Conservation (phyloP, 2,329 filamentous ascomycete genomes). For the Trichoderma simmonsii region DNA sequence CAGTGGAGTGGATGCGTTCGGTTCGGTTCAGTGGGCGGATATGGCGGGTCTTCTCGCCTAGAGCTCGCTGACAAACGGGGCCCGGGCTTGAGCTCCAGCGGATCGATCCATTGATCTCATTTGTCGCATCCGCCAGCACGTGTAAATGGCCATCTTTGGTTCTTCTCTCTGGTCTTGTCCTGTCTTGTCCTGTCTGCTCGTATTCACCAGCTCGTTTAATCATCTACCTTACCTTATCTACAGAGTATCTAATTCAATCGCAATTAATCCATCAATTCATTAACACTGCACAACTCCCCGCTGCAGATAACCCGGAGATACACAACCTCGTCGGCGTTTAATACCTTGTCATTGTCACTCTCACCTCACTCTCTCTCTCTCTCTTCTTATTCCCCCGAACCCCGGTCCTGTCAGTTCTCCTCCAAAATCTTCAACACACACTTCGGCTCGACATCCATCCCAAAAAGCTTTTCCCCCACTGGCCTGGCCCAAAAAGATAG, state of each 20-base stretch:
- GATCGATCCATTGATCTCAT: neutral
- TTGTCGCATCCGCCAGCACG: neutral
- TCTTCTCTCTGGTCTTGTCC: neutral
- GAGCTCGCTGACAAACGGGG: neutral
- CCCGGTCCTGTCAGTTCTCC: neutral
- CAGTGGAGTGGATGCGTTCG: neutral
- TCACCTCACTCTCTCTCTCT: neutral
- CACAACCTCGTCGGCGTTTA: neutral
- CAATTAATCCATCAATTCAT: neutral
- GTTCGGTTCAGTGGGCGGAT: neutral
- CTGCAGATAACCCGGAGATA: neutral
- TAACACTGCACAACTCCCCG: neutral
- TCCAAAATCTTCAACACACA: neutral
- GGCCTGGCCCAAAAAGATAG: constrained; percentile 1
- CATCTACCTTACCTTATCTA: neutral
- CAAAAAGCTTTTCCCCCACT: neutral
- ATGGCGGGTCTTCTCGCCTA: neutral
- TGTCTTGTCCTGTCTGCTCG: neutral
- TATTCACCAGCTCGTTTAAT: neutral
- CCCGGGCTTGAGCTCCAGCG: neutral
- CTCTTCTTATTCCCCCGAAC: neutral
- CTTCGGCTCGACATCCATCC: neutral
- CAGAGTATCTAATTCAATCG: neutral
- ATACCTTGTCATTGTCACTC: neutral
- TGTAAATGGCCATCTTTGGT: neutral